Percentiles rank a stretch among this genome's conserved stretches.
phyloP scores from a whole-genome alignment of 495 filamentous ascomycete species.

The Neurospora tetrasperma region DNA sequence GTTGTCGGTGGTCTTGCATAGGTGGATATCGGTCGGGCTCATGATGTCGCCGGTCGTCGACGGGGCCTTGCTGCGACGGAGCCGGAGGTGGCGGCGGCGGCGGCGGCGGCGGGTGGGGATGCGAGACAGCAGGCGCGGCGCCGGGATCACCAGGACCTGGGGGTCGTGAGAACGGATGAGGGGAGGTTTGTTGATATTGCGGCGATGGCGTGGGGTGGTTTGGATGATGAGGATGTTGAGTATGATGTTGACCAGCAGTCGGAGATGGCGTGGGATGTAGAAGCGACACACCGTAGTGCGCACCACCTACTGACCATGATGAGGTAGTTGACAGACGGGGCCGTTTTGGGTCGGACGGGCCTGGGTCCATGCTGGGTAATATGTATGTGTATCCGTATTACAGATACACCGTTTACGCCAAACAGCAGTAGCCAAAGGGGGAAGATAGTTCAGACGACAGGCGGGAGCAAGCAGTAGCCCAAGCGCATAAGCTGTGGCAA shows the following conservation, averaged over 20 bases:
- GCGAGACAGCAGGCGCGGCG: slow-evolving; percentile 10
- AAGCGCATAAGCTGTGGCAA: slow-evolving; percentile 15
- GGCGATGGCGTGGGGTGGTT: slow-evolving; percentile 32
- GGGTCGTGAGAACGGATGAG: slow-evolving; percentile 31
- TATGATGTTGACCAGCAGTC: slow-evolving; percentile 21
- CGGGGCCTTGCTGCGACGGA: slow-evolving; percentile 14
- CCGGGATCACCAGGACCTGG: slow-evolving; percentile 25
- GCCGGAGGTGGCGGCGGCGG: slow-evolving; percentile 5
- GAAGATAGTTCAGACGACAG: slow-evolving; percentile 14
- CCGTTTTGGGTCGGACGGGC: slow-evolving; percentile 38
- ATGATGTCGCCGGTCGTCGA: slow-evolving; percentile 41
- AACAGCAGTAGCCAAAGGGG: slow-evolving; percentile 22
- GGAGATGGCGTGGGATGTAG: slow-evolving; percentile 35
- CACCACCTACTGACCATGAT: slow-evolving; percentile 32
- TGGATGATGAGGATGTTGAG: slow-evolving; percentile 15
- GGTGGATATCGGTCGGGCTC: slow-evolving; percentile 37
- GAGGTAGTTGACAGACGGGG: slow-evolving; percentile 34
- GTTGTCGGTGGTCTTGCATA: slow-evolving; percentile 41
- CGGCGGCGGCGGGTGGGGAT: slow-evolving; percentile 8
- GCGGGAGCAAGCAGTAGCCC: slow-evolving; percentile 12
- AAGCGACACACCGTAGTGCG: slow-evolving; percentile 35
- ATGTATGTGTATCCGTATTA: slow-evolving; percentile 27
- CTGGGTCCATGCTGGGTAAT: slow-evolving; percentile 43
- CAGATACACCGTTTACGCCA: slow-evolving; percentile 26
- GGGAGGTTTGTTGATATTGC: slow-evolving; percentile 28